Conservation (phyloP, 2,329 filamentous ascomycete genomes). For the Arthrobotrys sinensis region DNA sequence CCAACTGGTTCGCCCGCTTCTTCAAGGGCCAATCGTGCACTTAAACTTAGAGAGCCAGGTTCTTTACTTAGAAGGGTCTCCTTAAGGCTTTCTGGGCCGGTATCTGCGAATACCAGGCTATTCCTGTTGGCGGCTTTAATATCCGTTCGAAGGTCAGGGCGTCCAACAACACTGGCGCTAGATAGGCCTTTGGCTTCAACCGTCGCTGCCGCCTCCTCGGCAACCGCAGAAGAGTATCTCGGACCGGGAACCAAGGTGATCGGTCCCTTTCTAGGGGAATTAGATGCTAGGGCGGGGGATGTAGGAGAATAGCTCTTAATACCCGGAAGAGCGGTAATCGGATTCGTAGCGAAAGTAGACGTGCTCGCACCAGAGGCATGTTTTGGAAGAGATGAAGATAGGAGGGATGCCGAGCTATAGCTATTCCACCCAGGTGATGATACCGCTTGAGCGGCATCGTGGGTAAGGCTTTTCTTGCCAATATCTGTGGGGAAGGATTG, state of each 20-base stretch:
- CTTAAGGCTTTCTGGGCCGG: constrained; percentile 45
- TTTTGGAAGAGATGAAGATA: constrained; percentile 57
- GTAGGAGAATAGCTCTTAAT: constrained; percentile 58
- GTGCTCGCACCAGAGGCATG: constrained; percentile 58
- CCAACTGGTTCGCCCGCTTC: constrained; percentile 16
- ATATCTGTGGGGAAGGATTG: constrained; percentile 50
- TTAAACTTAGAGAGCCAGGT: constrained; percentile 48
- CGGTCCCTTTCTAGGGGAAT: constrained; percentile 49
- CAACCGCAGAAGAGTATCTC: constrained; percentile 53
- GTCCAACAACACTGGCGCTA: constrained; percentile 54
- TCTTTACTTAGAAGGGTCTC: constrained; percentile 45
- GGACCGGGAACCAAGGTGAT: constrained; percentile 52
- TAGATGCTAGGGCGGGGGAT: constrained; percentile 43
- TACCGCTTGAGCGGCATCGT: constrained; percentile 49
- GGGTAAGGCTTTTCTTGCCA: constrained; percentile 45
- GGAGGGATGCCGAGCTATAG: constrained; percentile 48
- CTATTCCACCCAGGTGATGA: constrained; percentile 59
- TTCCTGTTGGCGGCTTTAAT: constrained; percentile 39
- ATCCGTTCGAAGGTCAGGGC: constrained; percentile 34
- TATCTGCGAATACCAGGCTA: constrained; percentile 45
- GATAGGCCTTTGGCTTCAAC: constrained; percentile 55
- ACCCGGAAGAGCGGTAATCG: constrained; percentile 56
- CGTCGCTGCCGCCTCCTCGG: constrained; percentile 45
- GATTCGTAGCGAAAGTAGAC: constrained; percentile 52
- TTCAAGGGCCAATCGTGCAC: constrained; percentile 49